Evolutionary conservation across 1,284 basidiomycete species (phyloP).

Genomic region (Rhizopogon hawkerae): DNA sequence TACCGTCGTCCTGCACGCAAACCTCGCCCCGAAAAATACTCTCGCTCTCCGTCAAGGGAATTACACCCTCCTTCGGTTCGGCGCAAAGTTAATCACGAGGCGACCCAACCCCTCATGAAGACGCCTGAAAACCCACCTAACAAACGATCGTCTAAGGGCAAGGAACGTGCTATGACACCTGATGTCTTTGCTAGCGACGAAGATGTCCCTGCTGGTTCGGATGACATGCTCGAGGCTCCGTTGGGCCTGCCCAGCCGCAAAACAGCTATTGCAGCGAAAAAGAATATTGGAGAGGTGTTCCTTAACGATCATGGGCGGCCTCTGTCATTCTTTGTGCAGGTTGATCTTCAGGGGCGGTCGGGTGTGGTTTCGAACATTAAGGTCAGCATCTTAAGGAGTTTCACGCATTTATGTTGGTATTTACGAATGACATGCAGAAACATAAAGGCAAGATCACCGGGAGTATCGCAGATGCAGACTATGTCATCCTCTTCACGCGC

Average conservation of each 20-base stretch:
- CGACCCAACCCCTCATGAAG: conserved; percentile 12
- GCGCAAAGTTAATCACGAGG: conserved; percentile 16
- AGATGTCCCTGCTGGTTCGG: conserved; percentile 7
- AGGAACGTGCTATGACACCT: conserved; percentile 16
- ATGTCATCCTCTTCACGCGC: conserved; percentile 44
- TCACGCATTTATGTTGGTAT: not conserved
- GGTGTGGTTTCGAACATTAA: conserved; percentile 45
- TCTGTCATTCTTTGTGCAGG: conserved; percentile 48
- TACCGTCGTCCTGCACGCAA: conserved; percentile 4
- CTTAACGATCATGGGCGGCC: conserved; percentile 26
- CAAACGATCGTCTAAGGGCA: conserved; percentile 24
- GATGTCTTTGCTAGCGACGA: conserved; percentile 16
- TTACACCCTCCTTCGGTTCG: conserved; percentile 9
- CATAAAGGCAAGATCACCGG: conserved; percentile 50
- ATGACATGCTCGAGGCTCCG: conserved; percentile 10
- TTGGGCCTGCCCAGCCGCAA: conserved; percentile 10
- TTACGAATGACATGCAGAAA: conserved; percentile 34
- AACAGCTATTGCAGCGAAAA: conserved; percentile 6
- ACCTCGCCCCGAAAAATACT: conserved; percentile 4
- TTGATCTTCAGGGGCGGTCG: conserved; percentile 43
- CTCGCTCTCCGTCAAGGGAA: conserved; percentile 6
- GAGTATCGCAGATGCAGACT: conserved; percentile 46
- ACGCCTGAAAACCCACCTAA: conserved; percentile 9
- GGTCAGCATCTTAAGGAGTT: conserved; percentile 31
- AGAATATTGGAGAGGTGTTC: conserved; percentile 22